phyloP scores from a whole-genome alignment of 805 yeast species.

The Lipomyces mesembrius region DNA sequence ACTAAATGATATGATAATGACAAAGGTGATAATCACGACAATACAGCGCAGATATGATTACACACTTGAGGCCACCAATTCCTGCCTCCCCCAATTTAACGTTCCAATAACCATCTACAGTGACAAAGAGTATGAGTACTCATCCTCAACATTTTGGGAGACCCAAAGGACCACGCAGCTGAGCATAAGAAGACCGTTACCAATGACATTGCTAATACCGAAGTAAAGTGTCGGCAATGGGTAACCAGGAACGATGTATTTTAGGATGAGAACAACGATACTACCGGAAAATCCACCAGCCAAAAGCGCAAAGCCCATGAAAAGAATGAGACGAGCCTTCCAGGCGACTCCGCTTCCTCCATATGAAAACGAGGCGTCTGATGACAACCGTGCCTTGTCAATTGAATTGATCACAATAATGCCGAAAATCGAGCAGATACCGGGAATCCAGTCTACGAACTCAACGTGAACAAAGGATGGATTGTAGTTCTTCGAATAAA shows the following conservation, averaged over 20 bases:
- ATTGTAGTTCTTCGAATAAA: slow-evolving; percentile 81
- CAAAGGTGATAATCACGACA: neutral
- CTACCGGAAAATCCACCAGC: slow-evolving; percentile 96
- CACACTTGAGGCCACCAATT: neutral
- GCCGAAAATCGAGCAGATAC: slow-evolving; percentile 84
- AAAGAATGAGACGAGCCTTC: slow-evolving; percentile 90
- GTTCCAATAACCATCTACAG: slow-evolving; percentile 48
- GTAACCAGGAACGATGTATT: slow-evolving; percentile 78
- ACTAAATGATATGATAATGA: too few species aligned
- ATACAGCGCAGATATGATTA: neutral
- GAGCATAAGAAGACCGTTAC: slow-evolving; percentile 78
- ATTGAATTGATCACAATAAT: slow-evolving; percentile 73
- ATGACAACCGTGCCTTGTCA: slow-evolving; percentile 62
- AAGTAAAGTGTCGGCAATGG: slow-evolving; percentile 87
- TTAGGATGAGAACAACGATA: slow-evolving; percentile 81
- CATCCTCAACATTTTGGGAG: slow-evolving; percentile 94
- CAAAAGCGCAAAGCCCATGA: slow-evolving; percentile 87
- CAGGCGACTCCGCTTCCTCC: slow-evolving; percentile 64
- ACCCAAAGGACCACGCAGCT: slow-evolving; percentile 92
- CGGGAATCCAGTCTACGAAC: slow-evolving; percentile 95
- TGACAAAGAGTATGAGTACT: slow-evolving; percentile 88
- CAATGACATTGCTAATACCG: slow-evolving; percentile 88
- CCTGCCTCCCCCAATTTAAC: neutral
- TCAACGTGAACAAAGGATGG: slow-evolving; percentile 86
- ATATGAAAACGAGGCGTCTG: slow-evolving; percentile 49